Evolutionary conservation across 345 rosid genomes (phyloP), one percentile per base, ranked within the genome.

Genomic region (Hibiscus syriacus): DNA sequence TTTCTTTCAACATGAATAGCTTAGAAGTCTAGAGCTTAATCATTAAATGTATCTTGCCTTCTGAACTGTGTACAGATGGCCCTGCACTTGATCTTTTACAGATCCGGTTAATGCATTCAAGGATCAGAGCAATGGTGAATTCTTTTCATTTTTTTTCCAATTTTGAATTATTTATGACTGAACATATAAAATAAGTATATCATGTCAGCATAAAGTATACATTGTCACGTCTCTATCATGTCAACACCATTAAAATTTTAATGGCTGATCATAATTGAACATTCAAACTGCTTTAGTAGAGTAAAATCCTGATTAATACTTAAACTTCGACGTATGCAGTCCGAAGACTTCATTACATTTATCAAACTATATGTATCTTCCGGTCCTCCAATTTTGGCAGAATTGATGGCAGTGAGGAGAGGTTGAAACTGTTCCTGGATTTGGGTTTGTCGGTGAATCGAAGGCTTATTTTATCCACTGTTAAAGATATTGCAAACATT

Each of bases 41-140:
- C 46, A 41, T 41, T 3, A 41, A 41, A 41, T 10, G 46, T 12
- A 13, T 41, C 3, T 41, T 2, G 14, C 46, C 13, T 41, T 12
- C 14, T 41, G 14, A 41, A 53, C 41, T 60, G 57, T 79, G 4
- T 67, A 17, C 17, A 88, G 95, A 85, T 86, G 83, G 87, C 90
- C 86, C 73, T 76, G 81, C 55, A 75, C 83, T 17, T 72, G 73
- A 66, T 79, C 83, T 8, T 90, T 79, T 56, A 85, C 84, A 19
- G 85, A 90, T 67, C 87, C 86, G 23, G 62, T 72, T 36, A 75
- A 66, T 68, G 70, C 76, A 16, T 73, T 75, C 17, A 79, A 78
- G 64, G 88, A 80, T 64, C 84, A 70, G 58, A 78, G 74, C 69
- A 82, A 68, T 45, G 56, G 64, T 41, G 74, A n/a, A n/a, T n/a